Evolutionary conservation across 2,329 filamentous ascomycete species (phyloP).

Genomic region (Aureobasidium sp.): DNA sequence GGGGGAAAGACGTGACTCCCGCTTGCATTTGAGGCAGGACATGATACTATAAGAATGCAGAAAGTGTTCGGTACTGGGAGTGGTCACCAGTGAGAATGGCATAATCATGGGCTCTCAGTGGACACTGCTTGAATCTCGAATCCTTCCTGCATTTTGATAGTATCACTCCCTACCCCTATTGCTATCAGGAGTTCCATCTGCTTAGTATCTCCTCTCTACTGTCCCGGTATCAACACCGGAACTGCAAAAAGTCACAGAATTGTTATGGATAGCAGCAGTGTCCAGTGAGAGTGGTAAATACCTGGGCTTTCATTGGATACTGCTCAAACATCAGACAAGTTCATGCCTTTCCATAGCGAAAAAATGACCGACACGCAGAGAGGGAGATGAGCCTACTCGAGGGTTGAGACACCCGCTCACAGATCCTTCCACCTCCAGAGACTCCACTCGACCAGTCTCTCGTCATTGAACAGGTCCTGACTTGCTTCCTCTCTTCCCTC

Average conservation of each 20-base stretch:
- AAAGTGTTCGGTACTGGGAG: background rate
- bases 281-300: background rate
- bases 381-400: background rate
- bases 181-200: too few species aligned
- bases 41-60: background rate
- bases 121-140: background rate
- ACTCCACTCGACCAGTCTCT: constrained; percentile 30
- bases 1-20: background rate
- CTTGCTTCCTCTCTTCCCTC: constrained; percentile 25
- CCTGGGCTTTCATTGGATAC: background rate
- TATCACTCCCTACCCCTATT: too few species aligned
- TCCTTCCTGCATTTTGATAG: background rate
- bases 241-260: background rate
- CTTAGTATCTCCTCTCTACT: too few species aligned
- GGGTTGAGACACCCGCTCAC: constrained; percentile 13
- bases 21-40: too few species aligned
- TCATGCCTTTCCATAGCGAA: background rate
- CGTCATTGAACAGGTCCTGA: constrained; percentile 27
- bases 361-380: background rate
- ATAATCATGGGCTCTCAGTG: background rate
- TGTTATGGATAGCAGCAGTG: background rate
- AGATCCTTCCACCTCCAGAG: constrained; percentile 30
- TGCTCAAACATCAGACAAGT: background rate
- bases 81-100: background rate
- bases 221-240: too few species aligned